A percentile compares a stretch with the other conserved stretches of the same genome.
Evolutionary conservation across 192 early-diverging fungal genomes (phyloP).

Genomic region (Dissophora ornata): DNA sequence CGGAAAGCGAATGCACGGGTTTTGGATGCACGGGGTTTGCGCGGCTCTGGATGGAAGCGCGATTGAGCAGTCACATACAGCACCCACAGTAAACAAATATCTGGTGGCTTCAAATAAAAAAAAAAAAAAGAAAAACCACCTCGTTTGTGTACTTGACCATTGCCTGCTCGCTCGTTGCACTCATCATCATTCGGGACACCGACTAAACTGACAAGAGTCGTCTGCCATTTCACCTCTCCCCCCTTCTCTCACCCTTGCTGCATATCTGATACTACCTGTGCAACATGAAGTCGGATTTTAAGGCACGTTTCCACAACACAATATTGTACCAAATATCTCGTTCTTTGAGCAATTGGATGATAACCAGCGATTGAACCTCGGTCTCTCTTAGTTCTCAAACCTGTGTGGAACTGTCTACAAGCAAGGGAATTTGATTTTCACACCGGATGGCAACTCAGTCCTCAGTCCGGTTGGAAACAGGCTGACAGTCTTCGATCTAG

Average conservation of each 20-base stretch:
- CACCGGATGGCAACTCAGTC: slow-evolving; percentile 93
- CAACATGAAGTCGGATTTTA: slow-evolving; percentile 60
- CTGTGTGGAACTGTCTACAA: slow-evolving; percentile 98
- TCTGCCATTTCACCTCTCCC: not conserved
- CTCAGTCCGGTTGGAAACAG: slow-evolving; percentile 97
- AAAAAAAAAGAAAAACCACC: slow-evolving; percentile 22
- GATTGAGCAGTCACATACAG: no score
- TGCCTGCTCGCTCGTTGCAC: not conserved
- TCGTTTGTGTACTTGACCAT: no score
- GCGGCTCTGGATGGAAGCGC: no score
- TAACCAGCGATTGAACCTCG: slow-evolving; percentile 13
- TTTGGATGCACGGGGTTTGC: no score
- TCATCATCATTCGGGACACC: slow-evolving; percentile 3
- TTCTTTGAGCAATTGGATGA: not conserved
- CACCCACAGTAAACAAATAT: slow-evolving; percentile 22
- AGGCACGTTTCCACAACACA: slow-evolving; percentile 50
- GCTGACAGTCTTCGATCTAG: slow-evolving; percentile 95
- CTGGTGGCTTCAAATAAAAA: slow-evolving; percentile 23
- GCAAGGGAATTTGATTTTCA: slow-evolving; percentile 95
- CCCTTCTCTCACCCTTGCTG: not conserved
- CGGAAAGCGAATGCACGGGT: no score
- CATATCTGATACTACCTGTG: not conserved
- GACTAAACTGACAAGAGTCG: no score
- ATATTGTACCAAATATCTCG: no score
- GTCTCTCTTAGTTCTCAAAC: slow-evolving; percentile 86